Percentiles rank a stretch among this genome's conserved stretches.
These are phyloP conservation scores for Bolboschoenus planiculmis DNA, from an alignment of 176 grass and related monocot genomes.

Conservation along the genomic window DNA sequence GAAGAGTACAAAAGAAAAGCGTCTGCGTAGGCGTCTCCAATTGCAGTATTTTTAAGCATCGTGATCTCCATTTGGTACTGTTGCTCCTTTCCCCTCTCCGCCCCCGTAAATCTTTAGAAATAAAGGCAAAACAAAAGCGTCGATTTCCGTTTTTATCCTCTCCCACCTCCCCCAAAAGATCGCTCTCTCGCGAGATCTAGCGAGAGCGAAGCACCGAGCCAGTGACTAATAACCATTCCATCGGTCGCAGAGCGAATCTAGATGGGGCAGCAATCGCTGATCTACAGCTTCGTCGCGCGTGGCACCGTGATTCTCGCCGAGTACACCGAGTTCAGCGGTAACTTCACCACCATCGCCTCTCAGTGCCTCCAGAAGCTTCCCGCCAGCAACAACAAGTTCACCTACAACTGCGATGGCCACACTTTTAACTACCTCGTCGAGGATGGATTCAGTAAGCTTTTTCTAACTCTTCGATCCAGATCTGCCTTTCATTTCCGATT, in stretches of 20 bases:
- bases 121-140: background rate
- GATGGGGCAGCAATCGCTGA: slow-evolving; percentile 89
- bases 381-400: slow-evolving; percentile 91
- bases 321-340: slow-evolving; percentile 90
- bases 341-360: slow-evolving; percentile 89
- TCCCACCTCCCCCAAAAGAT: background rate
- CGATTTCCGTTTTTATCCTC: slow-evolving; percentile 12
- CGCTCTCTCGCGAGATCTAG: slow-evolving; percentile 8
- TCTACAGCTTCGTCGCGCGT: slow-evolving; percentile 90
- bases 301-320: slow-evolving; percentile 76
- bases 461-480: background rate
- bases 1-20: background rate
- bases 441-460: slow-evolving; percentile 79
- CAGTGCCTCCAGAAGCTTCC: slow-evolving; percentile 92
- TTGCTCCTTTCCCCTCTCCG: background rate
- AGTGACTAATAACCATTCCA: background rate
- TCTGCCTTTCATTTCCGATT: background rate
- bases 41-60: background rate
- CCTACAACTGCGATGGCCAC: slow-evolving; percentile 89
- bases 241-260: background rate
- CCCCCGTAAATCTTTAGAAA: background rate
- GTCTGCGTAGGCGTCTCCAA: background rate
- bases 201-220: background rate
- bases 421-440: slow-evolving; percentile 98
- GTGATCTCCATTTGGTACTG: background rate